Percentiles rank a stretch among this genome's conserved stretches.
Conservation (phyloP, 345 rosid species). For the Carallia pectinifolia region DNA sequence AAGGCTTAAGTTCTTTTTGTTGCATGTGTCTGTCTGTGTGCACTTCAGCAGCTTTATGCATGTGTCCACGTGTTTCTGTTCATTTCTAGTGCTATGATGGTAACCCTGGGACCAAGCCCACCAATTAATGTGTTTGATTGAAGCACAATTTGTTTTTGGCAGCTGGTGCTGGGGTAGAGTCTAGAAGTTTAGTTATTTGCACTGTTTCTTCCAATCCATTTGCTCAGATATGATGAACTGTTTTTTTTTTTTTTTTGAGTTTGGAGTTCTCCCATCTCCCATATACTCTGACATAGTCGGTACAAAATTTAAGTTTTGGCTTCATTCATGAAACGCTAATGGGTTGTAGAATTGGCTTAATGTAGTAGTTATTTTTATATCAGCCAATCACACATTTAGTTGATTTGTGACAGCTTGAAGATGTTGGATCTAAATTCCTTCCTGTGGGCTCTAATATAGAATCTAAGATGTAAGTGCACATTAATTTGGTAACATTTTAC, state of each 20-base stretch:
- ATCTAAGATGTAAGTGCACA: conserved; percentile 17
- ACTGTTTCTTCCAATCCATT: background rate
- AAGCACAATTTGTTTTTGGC: background rate
- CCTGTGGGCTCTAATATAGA: conserved; percentile 10
- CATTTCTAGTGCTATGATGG: too few species aligned
- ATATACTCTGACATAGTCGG: too few species aligned
- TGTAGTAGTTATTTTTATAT: background rate
- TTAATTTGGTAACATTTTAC: background rate
- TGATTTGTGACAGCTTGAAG: conserved; percentile 26
- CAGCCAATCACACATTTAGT: background rate
- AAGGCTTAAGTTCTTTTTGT: too few species aligned
- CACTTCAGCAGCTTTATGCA: too few species aligned
- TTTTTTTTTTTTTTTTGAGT: too few species aligned
- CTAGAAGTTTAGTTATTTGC: background rate
- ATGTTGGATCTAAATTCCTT: conserved; percentile 1
- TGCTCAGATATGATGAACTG: too few species aligned
- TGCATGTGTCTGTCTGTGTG: too few species aligned
- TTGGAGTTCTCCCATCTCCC: too few species aligned
- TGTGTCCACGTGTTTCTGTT: too few species aligned
- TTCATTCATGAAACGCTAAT: too few species aligned
- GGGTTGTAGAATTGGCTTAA: background rate
- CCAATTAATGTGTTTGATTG: background rate
- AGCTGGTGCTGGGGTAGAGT: background rate
- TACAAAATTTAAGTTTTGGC: too few species aligned
- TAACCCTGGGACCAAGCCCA: too few species aligned